Conservation (phyloP, 2,329 filamentous ascomycete genomes). For the Xylaria hypoxylon region DNA sequence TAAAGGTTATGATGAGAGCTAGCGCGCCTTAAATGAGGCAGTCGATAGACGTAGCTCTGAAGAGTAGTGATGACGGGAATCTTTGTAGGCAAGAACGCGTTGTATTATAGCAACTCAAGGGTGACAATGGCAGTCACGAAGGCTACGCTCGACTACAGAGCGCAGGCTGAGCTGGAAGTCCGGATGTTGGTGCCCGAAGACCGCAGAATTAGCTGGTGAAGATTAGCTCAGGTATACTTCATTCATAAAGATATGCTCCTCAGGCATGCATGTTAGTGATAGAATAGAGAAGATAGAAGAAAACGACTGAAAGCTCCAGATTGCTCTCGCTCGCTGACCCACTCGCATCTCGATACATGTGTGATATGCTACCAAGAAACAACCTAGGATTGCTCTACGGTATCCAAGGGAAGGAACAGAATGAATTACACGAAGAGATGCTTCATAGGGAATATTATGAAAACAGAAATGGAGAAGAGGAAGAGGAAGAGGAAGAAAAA, state of each 20-base stretch:
- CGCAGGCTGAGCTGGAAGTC: constrained; percentile 3
- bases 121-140: neutral
- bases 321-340: constrained; percentile 10
- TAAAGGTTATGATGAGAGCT: neutral
- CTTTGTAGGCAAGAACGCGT: neutral
- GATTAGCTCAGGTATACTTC: constrained; percentile 22
- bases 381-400: constrained; percentile 2
- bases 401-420: neutral
- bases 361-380: neutral
- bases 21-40: constrained; percentile 1
- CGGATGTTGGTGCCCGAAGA: constrained; percentile 29
- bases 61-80: neutral
- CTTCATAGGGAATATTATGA: neutral
- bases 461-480: neutral
- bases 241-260: neutral
- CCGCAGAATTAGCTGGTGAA: constrained; percentile 29
- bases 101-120: neutral
- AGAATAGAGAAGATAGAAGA: neutral
- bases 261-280: neutral
- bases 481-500: too few relatives aligned
- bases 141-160: constrained; percentile 1
- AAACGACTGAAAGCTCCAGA: neutral
- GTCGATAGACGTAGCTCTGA: neutral
- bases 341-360: neutral
- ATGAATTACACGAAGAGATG: constrained; percentile 2